A percentile compares a stretch with the other conserved stretches of the same genome.
These are phyloP conservation scores for Thraustochytrium sp. DNA, from an alignment of 352 stramenopile species.

Conservation along the genomic window DNA sequence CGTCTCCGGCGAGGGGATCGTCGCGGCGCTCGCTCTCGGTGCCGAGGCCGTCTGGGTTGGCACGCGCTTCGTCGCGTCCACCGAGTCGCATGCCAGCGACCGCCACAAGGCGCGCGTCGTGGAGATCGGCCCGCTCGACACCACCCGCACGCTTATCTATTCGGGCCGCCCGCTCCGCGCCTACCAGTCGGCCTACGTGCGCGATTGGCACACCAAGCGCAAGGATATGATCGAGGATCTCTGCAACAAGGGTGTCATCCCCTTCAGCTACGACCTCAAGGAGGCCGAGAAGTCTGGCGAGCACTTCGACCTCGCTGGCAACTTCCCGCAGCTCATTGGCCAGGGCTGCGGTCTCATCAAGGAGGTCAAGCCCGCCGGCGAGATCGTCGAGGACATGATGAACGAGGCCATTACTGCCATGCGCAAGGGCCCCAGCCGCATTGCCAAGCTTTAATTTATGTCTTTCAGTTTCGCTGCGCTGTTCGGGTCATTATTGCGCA, in stretches of 20 bases:
- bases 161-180: slow-evolving; percentile 25
- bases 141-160: slow-evolving; percentile 40
- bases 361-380: slow-evolving; percentile 24
- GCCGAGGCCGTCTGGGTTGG: slow-evolving; percentile 39
- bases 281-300: slow-evolving; percentile 21
- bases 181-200: slow-evolving; percentile 29
- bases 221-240: slow-evolving; percentile 36
- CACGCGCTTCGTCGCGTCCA: slow-evolving; percentile 31
- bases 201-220: slow-evolving; percentile 15
- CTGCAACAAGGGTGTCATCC: slow-evolving; percentile 28
- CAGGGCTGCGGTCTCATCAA: slow-evolving; percentile 37
- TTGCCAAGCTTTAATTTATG: slow-evolving; percentile 31
- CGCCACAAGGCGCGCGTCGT: slow-evolving; percentile 31
- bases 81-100: slow-evolving; percentile 34
- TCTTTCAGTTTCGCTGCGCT: no score
- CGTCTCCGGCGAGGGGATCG: slow-evolving; percentile 5
- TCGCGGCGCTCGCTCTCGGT: slow-evolving; percentile 24
- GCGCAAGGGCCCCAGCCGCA: neutral
- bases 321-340: slow-evolving; percentile 41
- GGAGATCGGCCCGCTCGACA: slow-evolving; percentile 18
- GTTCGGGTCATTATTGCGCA: no score
- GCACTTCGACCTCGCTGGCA: slow-evolving; percentile 24
- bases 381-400: slow-evolving; percentile 44
- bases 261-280: slow-evolving; percentile 24
- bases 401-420: slow-evolving; percentile 31